Evolutionary conservation across 805 yeast species (phyloP).

Genomic region (Spathaspora girioi): DNA sequence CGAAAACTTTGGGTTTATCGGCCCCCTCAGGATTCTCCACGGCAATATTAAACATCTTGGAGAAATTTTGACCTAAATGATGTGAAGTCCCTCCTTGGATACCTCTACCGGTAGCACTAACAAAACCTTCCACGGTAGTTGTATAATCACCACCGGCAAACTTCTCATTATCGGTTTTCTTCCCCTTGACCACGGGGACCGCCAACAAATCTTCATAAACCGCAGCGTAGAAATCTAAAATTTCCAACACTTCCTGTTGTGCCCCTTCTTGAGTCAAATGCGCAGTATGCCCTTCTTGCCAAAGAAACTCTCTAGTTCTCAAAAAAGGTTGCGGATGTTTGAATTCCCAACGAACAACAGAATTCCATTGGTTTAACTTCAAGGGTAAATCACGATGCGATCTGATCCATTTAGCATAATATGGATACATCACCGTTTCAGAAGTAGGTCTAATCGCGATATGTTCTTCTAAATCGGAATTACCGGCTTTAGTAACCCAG

Average conservation of each 20-base stretch:
- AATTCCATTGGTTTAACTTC: constrained; percentile 97
- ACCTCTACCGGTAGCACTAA: constrained; percentile 99
- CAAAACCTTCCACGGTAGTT: constrained; percentile 94
- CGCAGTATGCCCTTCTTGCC: constrained; percentile 99
- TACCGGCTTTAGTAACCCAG: constrained; percentile 98
- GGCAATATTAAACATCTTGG: constrained; percentile 93
- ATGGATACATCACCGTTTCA: constrained; percentile 99
- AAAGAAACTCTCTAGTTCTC: constrained; percentile 97
- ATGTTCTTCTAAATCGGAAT: constrained; percentile 92
- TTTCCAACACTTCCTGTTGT: constrained; percentile 74
- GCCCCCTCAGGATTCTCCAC: constrained; percentile 95
- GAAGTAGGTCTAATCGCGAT: constrained; percentile 99
- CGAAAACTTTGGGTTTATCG: constrained; percentile 80
- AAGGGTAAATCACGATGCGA: constrained; percentile 97
- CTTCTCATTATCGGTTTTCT: constrained; percentile 94
- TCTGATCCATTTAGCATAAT: constrained; percentile 98
- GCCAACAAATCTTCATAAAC: constrained; percentile 91
- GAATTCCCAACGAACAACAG: constrained; percentile 99
- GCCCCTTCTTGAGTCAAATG: constrained; percentile 84
- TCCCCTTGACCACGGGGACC: constrained; percentile 94
- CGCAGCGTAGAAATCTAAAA: constrained; percentile 80
- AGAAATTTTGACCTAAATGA: constrained; percentile 95
- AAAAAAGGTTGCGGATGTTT: constrained; percentile 99
- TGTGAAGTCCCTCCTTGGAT: constrained; percentile 99
- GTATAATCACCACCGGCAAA: constrained; percentile 98